phyloP scores from a whole-genome alignment of 2,329 filamentous ascomycete species.

The Pseudophaeomoniella oleicola region DNA sequence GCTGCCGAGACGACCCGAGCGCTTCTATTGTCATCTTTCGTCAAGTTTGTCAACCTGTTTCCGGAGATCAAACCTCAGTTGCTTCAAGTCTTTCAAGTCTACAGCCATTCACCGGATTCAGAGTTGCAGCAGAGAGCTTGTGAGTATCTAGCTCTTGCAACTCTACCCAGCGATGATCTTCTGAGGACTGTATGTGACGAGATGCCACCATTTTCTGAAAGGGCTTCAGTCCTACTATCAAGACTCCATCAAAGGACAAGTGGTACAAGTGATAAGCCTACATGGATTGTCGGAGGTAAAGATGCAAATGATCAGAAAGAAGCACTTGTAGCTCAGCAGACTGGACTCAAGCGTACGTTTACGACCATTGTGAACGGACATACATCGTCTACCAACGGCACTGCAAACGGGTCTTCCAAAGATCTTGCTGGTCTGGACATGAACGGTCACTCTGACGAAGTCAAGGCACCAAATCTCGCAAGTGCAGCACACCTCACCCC shows the following conservation, averaged over 20 bases:
- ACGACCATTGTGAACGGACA: constrained; percentile 38
- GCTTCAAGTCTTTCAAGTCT: constrained; percentile 74
- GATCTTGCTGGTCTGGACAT: constrained; percentile 78
- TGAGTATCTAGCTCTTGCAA: constrained; percentile 80
- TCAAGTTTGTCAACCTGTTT: constrained; percentile 97
- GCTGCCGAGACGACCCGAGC: constrained; percentile 82
- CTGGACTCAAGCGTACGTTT: constrained; percentile 75
- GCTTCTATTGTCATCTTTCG: constrained; percentile 86
- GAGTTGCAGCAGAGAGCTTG: constrained; percentile 93
- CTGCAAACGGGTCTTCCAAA: constrained; percentile 36
- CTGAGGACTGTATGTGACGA: constrained; percentile 91
- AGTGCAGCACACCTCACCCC: constrained; percentile 86
- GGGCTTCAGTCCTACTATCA: constrained; percentile 81
- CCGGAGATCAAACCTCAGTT: constrained; percentile 96
- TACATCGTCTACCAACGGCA: constrained; percentile 18
- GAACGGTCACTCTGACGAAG: constrained; percentile 41
- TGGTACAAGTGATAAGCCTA: constrained; percentile 84
- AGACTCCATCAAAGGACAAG: constrained; percentile 89
- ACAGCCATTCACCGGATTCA: constrained; percentile 87
- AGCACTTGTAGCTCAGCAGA: constrained; percentile 64
- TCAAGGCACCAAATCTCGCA: constrained; percentile 65
- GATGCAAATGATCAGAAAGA: constrained; percentile 80
- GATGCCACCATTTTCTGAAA: constrained; percentile 95
- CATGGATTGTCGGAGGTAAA: constrained; percentile 95
- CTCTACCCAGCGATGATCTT: constrained; percentile 75